These are phyloP conservation scores for Penicillium fimorum DNA, from an alignment of 495 filamentous ascomycete species.

Conservation along the genomic window DNA sequence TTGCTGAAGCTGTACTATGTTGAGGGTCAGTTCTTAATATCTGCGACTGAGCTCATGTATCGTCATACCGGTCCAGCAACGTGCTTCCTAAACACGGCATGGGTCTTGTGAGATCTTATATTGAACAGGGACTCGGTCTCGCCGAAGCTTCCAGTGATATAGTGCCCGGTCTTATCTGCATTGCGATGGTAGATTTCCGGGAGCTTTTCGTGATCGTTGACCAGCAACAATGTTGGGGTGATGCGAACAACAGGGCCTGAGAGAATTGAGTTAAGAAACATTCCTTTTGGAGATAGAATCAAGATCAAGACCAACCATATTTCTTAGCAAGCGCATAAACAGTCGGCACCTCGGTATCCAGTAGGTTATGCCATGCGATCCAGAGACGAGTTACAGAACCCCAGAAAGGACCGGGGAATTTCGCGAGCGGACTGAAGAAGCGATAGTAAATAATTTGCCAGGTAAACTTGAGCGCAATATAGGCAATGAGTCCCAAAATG, in stretches of 20 bases:
- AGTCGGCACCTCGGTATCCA: constrained; percentile 40
- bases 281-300: neutral
- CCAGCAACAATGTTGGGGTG: constrained; percentile 45
- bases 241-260: constrained; percentile 47
- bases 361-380: constrained; percentile 48
- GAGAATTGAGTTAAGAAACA: neutral
- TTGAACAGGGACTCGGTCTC: constrained; percentile 50
- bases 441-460: constrained; percentile 48
- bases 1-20: constrained; percentile 52
- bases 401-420: constrained; percentile 56
- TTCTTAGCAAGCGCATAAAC: constrained; percentile 44
- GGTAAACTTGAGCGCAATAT: constrained; percentile 27
- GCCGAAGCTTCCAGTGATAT: constrained; percentile 50
- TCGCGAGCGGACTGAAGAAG: constrained; percentile 51
- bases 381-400: constrained; percentile 50
- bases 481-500: constrained; percentile 25
- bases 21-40: constrained; percentile 15
- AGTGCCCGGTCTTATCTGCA: constrained; percentile 55
- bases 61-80: constrained; percentile 40
- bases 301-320: constrained; percentile 40
- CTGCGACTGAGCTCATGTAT: neutral
- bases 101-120: constrained; percentile 47
- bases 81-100: constrained; percentile 47
- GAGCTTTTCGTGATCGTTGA: constrained; percentile 47
- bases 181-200: constrained; percentile 53